Evolutionary conservation across 768 basidiomycete genomes (phyloP).

Genomic region (Phaffia australis): DNA sequence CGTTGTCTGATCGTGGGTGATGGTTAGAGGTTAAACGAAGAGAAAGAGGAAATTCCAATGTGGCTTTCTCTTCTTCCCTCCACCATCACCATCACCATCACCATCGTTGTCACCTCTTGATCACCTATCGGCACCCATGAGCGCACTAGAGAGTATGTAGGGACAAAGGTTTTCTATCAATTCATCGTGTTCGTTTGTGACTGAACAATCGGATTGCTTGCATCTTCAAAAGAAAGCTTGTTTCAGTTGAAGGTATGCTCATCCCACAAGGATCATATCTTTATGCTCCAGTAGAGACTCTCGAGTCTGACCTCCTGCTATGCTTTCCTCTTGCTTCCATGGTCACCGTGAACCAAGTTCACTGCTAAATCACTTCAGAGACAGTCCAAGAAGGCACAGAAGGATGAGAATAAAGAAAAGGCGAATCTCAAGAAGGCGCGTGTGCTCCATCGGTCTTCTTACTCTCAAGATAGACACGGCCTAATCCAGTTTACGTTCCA

Average conservation of each 20-base stretch:
- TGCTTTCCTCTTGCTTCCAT: not conserved
- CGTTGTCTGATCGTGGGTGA: too few species aligned
- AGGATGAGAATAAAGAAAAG: slow-evolving; percentile 85
- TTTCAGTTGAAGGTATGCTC: slow-evolving; percentile 85
- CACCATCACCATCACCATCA: slow-evolving; percentile 7
- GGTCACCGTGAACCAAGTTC: slow-evolving; percentile 50
- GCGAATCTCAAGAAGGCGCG: slow-evolving; percentile 80
- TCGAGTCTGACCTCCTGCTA: not conserved
- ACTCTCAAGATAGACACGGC: not conserved
- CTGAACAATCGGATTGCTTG: slow-evolving; percentile 11
- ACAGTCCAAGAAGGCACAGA: slow-evolving; percentile 95
- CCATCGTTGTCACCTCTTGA: not conserved
- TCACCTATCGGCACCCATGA: slow-evolving; percentile 4
- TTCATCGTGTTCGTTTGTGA: not conserved
- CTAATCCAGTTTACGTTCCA: not conserved
- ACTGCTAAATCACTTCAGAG: slow-evolving; percentile 89
- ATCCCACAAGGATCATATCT: slow-evolving; percentile 7
- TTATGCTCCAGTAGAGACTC: not conserved
- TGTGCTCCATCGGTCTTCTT: slow-evolving; percentile 8
- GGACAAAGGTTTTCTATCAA: too few species aligned
- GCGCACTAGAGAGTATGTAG: slow-evolving; percentile 23
- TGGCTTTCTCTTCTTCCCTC: not conserved
- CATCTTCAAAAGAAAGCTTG: slow-evolving; percentile 60
- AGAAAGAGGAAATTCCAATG: too few species aligned
- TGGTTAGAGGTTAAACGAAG: too few species aligned